A percentile compares a stretch with the other conserved stretches of the same genome.
These are phyloP conservation scores for Marasmius sp. DNA, from an alignment of 1,284 basidiomycete genomes.

Conservation along the genomic window DNA sequence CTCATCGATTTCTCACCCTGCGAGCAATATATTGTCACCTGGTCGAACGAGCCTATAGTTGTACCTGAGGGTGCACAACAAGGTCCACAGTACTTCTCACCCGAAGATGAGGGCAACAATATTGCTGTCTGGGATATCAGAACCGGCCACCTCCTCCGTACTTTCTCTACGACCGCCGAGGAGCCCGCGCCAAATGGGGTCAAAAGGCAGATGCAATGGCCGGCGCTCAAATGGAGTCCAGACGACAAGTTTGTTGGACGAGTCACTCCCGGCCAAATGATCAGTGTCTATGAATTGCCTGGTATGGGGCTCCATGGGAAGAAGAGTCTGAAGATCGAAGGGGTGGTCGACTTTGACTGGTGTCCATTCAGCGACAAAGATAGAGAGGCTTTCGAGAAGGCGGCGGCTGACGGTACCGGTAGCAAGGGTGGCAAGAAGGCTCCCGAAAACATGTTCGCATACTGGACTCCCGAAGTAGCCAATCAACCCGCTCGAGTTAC, in stretches of 20 bases:
- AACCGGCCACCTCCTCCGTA: conserved; percentile 89
- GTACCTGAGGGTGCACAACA: conserved; percentile 82
- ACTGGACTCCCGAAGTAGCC: conserved; percentile 95
- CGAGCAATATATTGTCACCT: conserved; percentile 97
- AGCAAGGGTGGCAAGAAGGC: conserved; percentile 59
- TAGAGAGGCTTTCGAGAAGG: conserved; percentile 68
- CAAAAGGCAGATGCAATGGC: conserved; percentile 91
- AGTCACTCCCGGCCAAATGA: conserved; percentile 86
- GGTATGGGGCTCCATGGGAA: conserved; percentile 94
- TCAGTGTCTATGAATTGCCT: conserved; percentile 96
- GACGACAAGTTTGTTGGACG: conserved; percentile 96
- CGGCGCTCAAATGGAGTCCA: conserved; percentile 95
- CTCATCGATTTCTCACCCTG: conserved; percentile 97
- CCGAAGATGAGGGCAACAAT: conserved; percentile 96
- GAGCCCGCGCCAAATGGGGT: conserved; percentile 50
- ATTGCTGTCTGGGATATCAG: conserved; percentile 98
- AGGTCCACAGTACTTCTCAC: conserved; percentile 85
- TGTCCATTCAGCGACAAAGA: conserved; percentile 93
- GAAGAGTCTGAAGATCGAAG: conserved; percentile 97
- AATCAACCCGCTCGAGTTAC: conserved; percentile 98
- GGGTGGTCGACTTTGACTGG: conserved; percentile 99
- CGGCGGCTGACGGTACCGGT: conserved; percentile 36
- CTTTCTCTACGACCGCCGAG: conserved; percentile 79
- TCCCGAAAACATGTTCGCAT: conserved; percentile 94
- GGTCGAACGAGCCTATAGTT: conserved; percentile 94